Evolutionary conservation across 768 basidiomycete species (phyloP).

Genomic region (Russula lepida): DNA sequence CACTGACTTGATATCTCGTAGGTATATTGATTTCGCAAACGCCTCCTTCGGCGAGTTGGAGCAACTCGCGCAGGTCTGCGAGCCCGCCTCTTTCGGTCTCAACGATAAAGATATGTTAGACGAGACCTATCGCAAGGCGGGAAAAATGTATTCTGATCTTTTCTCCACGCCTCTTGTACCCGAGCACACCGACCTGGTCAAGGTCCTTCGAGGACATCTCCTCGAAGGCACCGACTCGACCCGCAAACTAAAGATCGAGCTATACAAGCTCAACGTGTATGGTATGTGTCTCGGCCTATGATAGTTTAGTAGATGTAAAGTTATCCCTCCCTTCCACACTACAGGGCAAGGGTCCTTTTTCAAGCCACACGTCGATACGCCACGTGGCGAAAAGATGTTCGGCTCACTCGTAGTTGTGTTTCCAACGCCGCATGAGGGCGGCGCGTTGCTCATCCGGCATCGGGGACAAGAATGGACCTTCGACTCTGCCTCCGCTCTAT

Average conservation of each 20-base stretch:
- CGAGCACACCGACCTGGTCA: constrained; percentile 25
- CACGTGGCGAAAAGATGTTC: constrained; percentile 37
- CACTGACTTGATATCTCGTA: not conserved
- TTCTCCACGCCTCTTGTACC: constrained; percentile 32
- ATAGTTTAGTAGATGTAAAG: not conserved
- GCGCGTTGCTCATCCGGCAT: constrained; percentile 33
- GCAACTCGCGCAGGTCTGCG: constrained; percentile 30
- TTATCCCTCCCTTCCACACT: too few species aligned
- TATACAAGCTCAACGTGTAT: constrained; percentile 43
- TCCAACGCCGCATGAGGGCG: constrained; percentile 40
- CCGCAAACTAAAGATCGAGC: constrained; percentile 26
- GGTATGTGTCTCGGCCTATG: constrained; percentile 27
- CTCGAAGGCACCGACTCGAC: constrained; percentile 21
- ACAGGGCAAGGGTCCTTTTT: constrained; percentile 41
- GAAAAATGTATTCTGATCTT: constrained; percentile 32
- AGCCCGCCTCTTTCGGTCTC: constrained; percentile 36
- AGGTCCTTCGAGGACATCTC: constrained; percentile 23
- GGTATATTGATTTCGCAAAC: constrained; percentile 7
- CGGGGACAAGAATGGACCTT: constrained; percentile 28
- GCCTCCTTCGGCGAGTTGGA: constrained; percentile 17
- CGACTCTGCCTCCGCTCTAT: constrained; percentile 31
- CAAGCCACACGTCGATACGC: constrained; percentile 44
- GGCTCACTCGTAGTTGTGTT: constrained; percentile 46
- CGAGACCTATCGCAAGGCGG: constrained; percentile 38
- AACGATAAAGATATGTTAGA: constrained; percentile 33